Percentiles rank a stretch among this genome's conserved stretches.
Evolutionary conservation across 176 grass and related monocot species (phyloP).

Genomic region (Avena atlantica): DNA sequence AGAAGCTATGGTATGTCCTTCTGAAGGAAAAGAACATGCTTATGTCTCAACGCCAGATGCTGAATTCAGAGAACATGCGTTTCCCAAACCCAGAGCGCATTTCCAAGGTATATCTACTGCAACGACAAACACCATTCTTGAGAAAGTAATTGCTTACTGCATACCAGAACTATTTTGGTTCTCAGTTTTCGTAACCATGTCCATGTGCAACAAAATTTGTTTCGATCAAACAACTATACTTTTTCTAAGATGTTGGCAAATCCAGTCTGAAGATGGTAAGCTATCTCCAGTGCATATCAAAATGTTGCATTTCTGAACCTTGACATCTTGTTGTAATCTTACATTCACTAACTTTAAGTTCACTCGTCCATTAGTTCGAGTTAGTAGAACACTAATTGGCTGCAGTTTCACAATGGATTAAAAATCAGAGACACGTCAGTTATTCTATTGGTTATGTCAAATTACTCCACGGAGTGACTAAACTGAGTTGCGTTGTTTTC

Average conservation of each 20-base stretch:
- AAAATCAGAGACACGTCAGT: no score
- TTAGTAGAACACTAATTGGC: conserved; percentile 1
- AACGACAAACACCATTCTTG: no score
- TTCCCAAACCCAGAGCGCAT: conserved; percentile 90
- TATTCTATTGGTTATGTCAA: no score
- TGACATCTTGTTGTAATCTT: neutral
- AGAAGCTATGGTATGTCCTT: conserved; percentile 96
- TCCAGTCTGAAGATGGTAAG: neutral
- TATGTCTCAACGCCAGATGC: conserved; percentile 92
- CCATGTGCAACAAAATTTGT: neutral
- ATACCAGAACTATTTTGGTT: neutral
- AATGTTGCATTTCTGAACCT: neutral
- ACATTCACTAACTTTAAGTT: neutral
- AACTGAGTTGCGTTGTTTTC: neutral
- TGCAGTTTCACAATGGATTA: neutral
- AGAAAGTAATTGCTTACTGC: neutral
- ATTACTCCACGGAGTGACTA: neutral
- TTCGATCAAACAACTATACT: neutral
- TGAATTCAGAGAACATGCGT: conserved; percentile 67
- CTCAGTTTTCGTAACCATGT: conserved; percentile 3
- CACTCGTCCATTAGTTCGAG: neutral
- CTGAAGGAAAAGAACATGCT: conserved; percentile 98
- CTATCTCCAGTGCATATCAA: neutral
- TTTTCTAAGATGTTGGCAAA: conserved; percentile 9
- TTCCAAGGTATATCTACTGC: conserved; percentile 69